These are phyloP conservation scores for Protea cynaroides DNA, from an alignment of 164 flowering plant species.

Conservation along the genomic window DNA sequence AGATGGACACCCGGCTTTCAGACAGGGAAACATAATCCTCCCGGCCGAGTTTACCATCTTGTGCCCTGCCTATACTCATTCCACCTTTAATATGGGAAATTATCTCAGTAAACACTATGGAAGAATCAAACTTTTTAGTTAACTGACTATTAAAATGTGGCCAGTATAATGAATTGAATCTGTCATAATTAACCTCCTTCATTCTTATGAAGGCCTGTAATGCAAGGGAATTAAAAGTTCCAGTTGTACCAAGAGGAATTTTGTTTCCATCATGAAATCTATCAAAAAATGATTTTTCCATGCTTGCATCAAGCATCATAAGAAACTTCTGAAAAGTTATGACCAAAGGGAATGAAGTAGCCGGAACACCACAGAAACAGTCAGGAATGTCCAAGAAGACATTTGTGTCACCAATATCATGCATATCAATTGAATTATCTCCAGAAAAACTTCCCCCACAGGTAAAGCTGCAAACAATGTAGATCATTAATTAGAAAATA, in stretches of 20 bases:
- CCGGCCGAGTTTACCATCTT: slow-evolving; percentile 32
- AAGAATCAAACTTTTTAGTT: slow-evolving; percentile 55
- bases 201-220: slow-evolving; percentile 37
- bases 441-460: neutral
- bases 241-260: slow-evolving; percentile 13
- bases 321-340: slow-evolving; percentile 40
- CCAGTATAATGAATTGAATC: slow-evolving; percentile 55
- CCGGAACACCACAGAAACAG: slow-evolving; percentile 25
- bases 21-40: slow-evolving; percentile 45
- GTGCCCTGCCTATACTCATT: slow-evolving; percentile 17
- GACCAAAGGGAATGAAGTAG: slow-evolving; percentile 31
- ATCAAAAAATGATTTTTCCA: slow-evolving; percentile 33
- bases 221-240: slow-evolving; percentile 31
- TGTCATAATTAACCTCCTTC: slow-evolving; percentile 56
- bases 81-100: slow-evolving; percentile 79
- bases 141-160: slow-evolving; percentile 55
- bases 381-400: slow-evolving; percentile 27
- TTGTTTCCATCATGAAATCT: slow-evolving; percentile 19
- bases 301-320: slow-evolving; percentile 45
- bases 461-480: slow-evolving; percentile 1
- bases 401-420: neutral
- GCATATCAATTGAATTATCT: slow-evolving; percentile 9
- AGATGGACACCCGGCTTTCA: slow-evolving; percentile 41
- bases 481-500: too few species aligned
- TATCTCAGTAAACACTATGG: slow-evolving; percentile 66